Evolutionary conservation across 2,329 filamentous ascomycete species (phyloP), one percentile per base, ranked within the genome.

Genomic region (Orbilia brochopaga): DNA sequence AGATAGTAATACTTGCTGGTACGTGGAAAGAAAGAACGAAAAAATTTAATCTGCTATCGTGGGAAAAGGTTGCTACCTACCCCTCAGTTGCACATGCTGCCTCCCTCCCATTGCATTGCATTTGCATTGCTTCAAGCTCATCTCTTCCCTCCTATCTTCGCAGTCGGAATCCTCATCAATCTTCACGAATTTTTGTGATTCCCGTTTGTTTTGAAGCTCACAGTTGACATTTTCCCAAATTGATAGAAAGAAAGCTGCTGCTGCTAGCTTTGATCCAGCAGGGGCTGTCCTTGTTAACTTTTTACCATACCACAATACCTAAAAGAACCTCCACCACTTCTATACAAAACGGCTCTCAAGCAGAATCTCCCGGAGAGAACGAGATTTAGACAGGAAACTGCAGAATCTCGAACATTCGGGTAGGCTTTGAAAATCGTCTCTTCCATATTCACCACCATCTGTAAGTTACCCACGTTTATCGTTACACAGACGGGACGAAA

Each of bases 341-440:
- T 13, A 42, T 17, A 42, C 8, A 42, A 6, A 17, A 42, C 37
- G 37, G 15, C 37, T 42, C 13, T 15, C 37, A 42, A 42, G n/a
- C 5, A 42, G 51, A 67, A 46, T 40, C 37, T 48, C 35, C 24
- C 32, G 48, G 42, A 57, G 51, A 37, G 21, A 10, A 27, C 13
- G 53, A 57, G 57, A 54, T 60, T 65, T 57, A 57, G 64, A 61
- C 64, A 69, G 57, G 64, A 69, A 62, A 69, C 64, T 69, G 64
- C 57, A 60, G 61, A 51, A 37, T 37, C 32, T 56, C 53, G 50
- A 32, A 32, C 5, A 30, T 42, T 42, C 37, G 37, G 37, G 11
- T 42, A 13, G 17, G 17, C n/a, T 44, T 40, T 30, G 21, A 24
- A 50, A n/a, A n/a, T n/a, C 37, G 15, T 51, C 37, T 24, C 55